Evolutionary conservation across 441 rosid species (phyloP), one percentile per base, ranked within the genome.

Genomic region (Corymbia calophylla): DNA sequence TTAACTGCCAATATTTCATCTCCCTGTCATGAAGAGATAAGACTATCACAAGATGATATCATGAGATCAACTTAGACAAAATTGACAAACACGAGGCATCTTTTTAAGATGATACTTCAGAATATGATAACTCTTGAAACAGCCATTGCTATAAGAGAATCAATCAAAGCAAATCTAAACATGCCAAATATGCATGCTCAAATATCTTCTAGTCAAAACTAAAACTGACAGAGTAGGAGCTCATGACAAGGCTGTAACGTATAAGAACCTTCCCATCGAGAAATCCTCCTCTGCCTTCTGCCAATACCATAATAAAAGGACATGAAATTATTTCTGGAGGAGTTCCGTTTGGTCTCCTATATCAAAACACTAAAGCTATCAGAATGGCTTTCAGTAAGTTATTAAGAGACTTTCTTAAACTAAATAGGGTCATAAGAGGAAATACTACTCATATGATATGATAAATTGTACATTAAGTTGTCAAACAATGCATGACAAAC

Each of bases 1-100:
- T 97, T 96, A 58, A 98, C 98, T 58, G 97, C 95, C 89, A 95
- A 88, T 90, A 98, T 89, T 92, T 98, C 97, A 93, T 98, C 99
- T 55, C 99, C 98, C 99, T 97, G 54, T 13, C 88, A 92, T 91
- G 88, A 90, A 88, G 92, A 39, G 14, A 14, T 47, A 25, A 82
- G 49, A 56, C 49, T 87, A 31, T 39, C 35, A 14, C 35, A 62
- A 62, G 70, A 62, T 62, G 32, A 62, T 14, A 62, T 62, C 84
- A 39, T 29, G 68, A 62, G 17, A 62, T 62, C 31, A 62, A 62
- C 31, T 62, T 62, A 39, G 84, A 51, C 15, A 73, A 73, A 39
- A 73, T 21, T 73, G 84, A 21, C 84, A 73, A 73, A 73, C 9
- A 2, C 12, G 84, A 39, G 44, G n/a, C 84, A 73, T 39, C 21